Conservation (phyloP, 768 basidiomycete genomes). For the Leucocoprinus leucothites region DNA sequence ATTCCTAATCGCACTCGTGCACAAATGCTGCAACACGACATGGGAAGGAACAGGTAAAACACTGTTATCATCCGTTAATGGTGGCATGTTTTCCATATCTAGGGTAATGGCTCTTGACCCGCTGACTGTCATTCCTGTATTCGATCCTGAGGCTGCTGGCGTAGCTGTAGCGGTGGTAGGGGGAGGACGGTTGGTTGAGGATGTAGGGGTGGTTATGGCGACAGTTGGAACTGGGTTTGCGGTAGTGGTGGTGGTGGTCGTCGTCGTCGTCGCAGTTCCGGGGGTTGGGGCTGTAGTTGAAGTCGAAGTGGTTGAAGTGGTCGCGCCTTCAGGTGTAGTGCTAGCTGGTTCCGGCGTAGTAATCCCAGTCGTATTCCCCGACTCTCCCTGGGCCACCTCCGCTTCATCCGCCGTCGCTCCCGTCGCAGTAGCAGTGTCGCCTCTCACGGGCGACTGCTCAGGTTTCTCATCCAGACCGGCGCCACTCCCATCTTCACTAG, state of each 20-base stretch:
- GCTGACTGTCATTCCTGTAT: slow-evolving; percentile 13
- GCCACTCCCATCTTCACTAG: slow-evolving; percentile 23
- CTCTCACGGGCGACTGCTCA: slow-evolving; percentile 12
- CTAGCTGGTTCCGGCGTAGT: too few relatives aligned
- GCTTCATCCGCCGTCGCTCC: too few relatives aligned
- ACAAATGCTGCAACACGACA: slow-evolving; percentile 91
- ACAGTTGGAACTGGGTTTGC: too few relatives aligned
- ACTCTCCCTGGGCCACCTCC: neutral
- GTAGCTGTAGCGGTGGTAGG: too few relatives aligned
- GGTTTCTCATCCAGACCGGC: slow-evolving; percentile 12
- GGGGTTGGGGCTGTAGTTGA: neutral
- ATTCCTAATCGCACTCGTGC: slow-evolving; percentile 92
- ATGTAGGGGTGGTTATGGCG: slow-evolving; percentile 6
- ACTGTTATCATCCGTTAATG: slow-evolving; percentile 81
- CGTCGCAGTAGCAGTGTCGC: neutral
- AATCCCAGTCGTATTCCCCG: neutral
- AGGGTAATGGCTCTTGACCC: slow-evolving; percentile 31
- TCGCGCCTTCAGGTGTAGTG: slow-evolving; percentile 8
- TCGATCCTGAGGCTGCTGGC: neutral
- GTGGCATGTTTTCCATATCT: slow-evolving; percentile 33
- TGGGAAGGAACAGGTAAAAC: slow-evolving; percentile 92
- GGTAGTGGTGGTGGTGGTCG: slow-evolving; percentile 1
- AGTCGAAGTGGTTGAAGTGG: neutral
- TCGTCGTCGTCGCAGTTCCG: neutral
- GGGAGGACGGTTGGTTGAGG: too few relatives aligned